Percentiles rank a stretch among this genome's conserved stretches.
Evolutionary conservation across 2,329 filamentous ascomycete genomes (phyloP).

Genomic region (Trichophaea hybrida): DNA sequence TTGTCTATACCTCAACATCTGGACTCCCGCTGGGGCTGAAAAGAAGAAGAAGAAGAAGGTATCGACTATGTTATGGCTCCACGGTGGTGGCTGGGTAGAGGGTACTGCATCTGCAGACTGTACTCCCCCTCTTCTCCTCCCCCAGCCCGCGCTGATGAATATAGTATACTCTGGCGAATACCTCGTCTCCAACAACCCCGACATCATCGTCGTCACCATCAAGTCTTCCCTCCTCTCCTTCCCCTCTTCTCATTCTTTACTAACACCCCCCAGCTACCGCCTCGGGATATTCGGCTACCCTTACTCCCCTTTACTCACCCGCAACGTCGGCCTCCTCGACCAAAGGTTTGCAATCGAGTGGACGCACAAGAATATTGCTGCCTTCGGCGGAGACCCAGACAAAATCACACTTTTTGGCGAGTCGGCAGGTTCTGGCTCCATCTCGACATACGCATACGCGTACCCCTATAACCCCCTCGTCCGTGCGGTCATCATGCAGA

Average conservation of each 20-base stretch:
- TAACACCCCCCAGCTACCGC: slow-evolving; percentile 28
- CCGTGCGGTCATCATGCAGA: not conserved
- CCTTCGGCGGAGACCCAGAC: slow-evolving; percentile 23
- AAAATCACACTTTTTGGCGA: slow-evolving; percentile 26
- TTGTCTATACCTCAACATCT: slow-evolving; percentile 3
- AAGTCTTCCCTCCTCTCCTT: slow-evolving; percentile 32
- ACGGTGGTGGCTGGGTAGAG: slow-evolving; percentile 12
- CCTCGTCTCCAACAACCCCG: slow-evolving; percentile 27
- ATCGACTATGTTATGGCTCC: slow-evolving; percentile 26
- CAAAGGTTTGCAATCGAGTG: slow-evolving; percentile 25
- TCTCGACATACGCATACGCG: too few species aligned
- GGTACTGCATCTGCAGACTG: slow-evolving; percentile 29
- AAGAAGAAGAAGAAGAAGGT: slow-evolving; percentile 15
- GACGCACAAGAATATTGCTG: slow-evolving; percentile 24
- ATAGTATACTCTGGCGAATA: slow-evolving; percentile 4
- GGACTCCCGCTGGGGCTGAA: not conserved
- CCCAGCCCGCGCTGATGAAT: slow-evolving; percentile 28
- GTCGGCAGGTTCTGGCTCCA: slow-evolving; percentile 25
- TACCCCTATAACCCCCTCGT: slow-evolving; percentile 27
- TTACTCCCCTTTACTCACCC: not conserved
- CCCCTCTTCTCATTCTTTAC: slow-evolving; percentile 19
- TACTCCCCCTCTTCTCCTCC: not conserved
- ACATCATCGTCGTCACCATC: slow-evolving; percentile 3
- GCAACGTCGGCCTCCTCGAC: slow-evolving; percentile 26
- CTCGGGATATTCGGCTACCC: slow-evolving; percentile 9